Conservation (phyloP, 768 basidiomycete species). For the Roridomyces roridus region DNA sequence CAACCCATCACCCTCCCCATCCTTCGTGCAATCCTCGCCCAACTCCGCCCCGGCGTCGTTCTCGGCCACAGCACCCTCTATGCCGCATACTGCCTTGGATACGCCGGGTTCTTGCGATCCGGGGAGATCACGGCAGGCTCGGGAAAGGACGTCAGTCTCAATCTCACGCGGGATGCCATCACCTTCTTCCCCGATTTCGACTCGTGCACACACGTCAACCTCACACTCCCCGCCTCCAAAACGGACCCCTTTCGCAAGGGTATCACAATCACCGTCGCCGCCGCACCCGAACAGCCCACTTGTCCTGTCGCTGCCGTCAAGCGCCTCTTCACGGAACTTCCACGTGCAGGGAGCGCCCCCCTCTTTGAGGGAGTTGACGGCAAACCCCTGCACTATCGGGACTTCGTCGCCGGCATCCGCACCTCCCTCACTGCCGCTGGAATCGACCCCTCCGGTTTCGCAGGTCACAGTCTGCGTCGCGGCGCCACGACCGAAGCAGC, state of each 20-base stretch:
- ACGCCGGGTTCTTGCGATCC: too few relatives aligned
- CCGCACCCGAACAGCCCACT: conserved; percentile 20
- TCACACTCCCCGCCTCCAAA: conserved; percentile 41
- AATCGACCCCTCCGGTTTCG: conserved; percentile 19
- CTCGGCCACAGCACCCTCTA: too few relatives aligned
- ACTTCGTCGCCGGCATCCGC: conserved; percentile 18
- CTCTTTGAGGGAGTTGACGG: conserved; percentile 21
- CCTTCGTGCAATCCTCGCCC: too few relatives aligned
- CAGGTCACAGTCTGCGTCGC: conserved; percentile 34
- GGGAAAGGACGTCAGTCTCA: too few relatives aligned
- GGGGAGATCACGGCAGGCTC: too few relatives aligned
- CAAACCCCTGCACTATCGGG: neutral
- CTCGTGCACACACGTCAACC: conserved; percentile 27
- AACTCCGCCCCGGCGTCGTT: too few relatives aligned
- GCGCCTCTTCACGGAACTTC: neutral
- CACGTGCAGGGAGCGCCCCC: conserved; percentile 8
- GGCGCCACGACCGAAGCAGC: conserved; percentile 26
- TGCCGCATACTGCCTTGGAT: too few relatives aligned
- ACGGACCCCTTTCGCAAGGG: conserved; percentile 42
- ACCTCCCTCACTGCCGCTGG: conserved; percentile 2
- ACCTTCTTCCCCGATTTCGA: too few relatives aligned
- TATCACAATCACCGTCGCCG: conserved; percentile 29
- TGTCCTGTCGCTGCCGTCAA: conserved; percentile 24
- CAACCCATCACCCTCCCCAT: too few relatives aligned
- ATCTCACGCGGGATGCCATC: too few relatives aligned